Conservation (phyloP, 2,329 filamentous ascomycete genomes). For the Rhinocladiella similis region DNA sequence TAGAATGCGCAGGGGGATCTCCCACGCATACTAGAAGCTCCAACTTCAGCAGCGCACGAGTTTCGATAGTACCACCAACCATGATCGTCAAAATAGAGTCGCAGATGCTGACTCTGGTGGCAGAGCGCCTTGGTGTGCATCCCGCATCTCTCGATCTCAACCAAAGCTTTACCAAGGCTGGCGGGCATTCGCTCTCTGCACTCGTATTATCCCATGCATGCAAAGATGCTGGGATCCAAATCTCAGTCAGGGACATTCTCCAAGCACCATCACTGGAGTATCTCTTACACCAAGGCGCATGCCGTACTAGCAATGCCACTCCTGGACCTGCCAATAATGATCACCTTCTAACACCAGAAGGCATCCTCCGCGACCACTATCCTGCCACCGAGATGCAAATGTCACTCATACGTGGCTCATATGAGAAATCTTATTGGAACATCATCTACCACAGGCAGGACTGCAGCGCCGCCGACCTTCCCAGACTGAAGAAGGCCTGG, state of each 20-base stretch:
- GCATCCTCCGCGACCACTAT: too few species aligned
- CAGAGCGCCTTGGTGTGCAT: background rate
- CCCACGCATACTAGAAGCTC: too few species aligned
- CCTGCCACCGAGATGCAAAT: slow-evolving; percentile 28
- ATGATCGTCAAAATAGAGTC: too few species aligned
- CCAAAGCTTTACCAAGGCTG: background rate
- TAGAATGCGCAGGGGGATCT: too few species aligned
- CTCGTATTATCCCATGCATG: background rate
- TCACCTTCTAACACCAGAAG: background rate
- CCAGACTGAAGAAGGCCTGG: slow-evolving; percentile 32
- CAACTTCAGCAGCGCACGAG: too few species aligned
- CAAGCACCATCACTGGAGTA: background rate
- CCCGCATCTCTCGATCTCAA: background rate
- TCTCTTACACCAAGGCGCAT: background rate
- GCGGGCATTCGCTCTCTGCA: slow-evolving; percentile 1
- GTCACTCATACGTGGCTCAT: slow-evolving; percentile 28
- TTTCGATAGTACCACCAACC: too few species aligned
- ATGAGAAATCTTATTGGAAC: slow-evolving; percentile 24
- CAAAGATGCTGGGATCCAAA: background rate
- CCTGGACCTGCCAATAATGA: background rate
- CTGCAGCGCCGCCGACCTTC: slow-evolving; percentile 21
- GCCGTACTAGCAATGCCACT: background rate
- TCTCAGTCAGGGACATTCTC: slow-evolving; percentile 2
- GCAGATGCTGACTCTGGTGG: background rate
- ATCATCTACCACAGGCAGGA: slow-evolving; percentile 29